Evolutionary conservation across 2,329 filamentous ascomycete genomes (phyloP).

Genomic region (Hypoxylon sp.): DNA sequence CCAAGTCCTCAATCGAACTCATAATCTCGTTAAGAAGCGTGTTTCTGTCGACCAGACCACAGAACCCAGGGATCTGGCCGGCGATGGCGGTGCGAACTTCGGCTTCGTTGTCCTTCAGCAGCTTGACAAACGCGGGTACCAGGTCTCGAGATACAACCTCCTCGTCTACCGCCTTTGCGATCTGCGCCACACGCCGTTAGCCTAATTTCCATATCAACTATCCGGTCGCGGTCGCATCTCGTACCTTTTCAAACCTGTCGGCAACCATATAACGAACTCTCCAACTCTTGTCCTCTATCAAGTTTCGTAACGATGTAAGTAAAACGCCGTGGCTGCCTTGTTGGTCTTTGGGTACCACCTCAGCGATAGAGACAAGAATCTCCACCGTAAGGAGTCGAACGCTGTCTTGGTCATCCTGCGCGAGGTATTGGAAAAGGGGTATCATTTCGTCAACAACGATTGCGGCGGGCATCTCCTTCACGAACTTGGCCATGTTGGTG

Average conservation of each 20-base stretch:
- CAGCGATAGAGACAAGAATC: conserved; percentile 93
- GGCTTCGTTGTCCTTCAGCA: conserved; percentile 96
- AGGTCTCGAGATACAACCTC: conserved; percentile 94
- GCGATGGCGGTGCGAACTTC: conserved; percentile 97
- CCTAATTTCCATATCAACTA: background rate
- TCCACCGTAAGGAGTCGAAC: conserved; percentile 95
- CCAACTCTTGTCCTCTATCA: conserved; percentile 99
- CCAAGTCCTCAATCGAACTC: conserved; percentile 93
- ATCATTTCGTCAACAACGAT: conserved; percentile 99
- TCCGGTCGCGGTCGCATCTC: conserved; percentile 5
- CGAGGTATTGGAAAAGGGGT: conserved; percentile 95
- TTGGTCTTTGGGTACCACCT: conserved; percentile 97
- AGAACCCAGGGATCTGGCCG: conserved; percentile 98
- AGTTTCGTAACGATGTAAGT: conserved; percentile 84
- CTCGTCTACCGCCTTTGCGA: conserved; percentile 97
- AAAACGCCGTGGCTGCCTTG: conserved; percentile 95
- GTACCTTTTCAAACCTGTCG: conserved; percentile 95
- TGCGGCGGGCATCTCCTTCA: conserved; percentile 92
- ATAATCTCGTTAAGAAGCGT: conserved; percentile 95
- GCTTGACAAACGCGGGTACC: conserved; percentile 95
- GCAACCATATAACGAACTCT: conserved; percentile 99
- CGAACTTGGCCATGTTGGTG: conserved; percentile 95
- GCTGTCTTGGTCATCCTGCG: conserved; percentile 96
- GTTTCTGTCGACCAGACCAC: conserved; percentile 83
- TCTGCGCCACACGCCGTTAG: conserved; percentile 60